phyloP scores from a whole-genome alignment of 2,329 filamentous ascomycete species.

The Stachybotrys chlorohalonatus region DNA sequence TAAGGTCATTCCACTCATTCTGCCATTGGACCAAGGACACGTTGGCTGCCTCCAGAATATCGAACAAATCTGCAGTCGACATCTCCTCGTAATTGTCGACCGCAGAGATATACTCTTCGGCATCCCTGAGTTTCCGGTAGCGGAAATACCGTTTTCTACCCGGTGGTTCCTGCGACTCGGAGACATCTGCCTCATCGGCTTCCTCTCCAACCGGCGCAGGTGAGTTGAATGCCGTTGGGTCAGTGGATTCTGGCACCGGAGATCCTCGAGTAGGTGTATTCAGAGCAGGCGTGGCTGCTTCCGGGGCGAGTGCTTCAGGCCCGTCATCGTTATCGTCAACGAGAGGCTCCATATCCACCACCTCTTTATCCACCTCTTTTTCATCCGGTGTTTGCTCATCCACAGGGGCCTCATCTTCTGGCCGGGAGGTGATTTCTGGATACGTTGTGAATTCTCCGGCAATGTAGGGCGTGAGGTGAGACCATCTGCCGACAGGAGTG shows the following conservation, averaged over 20 bases:
- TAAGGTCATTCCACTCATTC: slow-evolving; percentile 41
- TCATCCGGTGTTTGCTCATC: slow-evolving; percentile 23
- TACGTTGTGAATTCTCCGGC: slow-evolving; percentile 28
- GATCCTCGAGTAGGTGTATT: slow-evolving; percentile 30
- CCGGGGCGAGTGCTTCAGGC: slow-evolving; percentile 17
- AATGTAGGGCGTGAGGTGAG: slow-evolving; percentile 30
- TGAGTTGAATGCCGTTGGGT: slow-evolving; percentile 27
- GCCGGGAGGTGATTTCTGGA: slow-evolving; percentile 25
- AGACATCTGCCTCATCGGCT: slow-evolving; percentile 23
- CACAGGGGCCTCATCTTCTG: slow-evolving; percentile 19
- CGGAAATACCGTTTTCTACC: slow-evolving; percentile 24
- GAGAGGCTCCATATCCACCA: slow-evolving; percentile 19
- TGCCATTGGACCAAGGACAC: slow-evolving; percentile 42
- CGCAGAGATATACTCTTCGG: slow-evolving; percentile 37
- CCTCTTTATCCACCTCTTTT: slow-evolving; percentile 18
- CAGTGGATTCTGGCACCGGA: slow-evolving; percentile 26
- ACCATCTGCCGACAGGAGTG: slow-evolving; percentile 22
- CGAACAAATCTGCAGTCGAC: slow-evolving; percentile 34
- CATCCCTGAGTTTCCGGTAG: slow-evolving; percentile 42
- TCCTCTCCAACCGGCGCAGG: slow-evolving; percentile 27
- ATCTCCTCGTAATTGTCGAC: slow-evolving; percentile 43
- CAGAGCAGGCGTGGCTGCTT: slow-evolving; percentile 25
- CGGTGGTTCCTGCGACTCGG: slow-evolving; percentile 22
- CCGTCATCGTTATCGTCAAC: slow-evolving; percentile 23
- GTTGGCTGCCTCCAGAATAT: slow-evolving; percentile 33